Evolutionary conservation across 2,329 filamentous ascomycete species (phyloP), one percentile per base, ranked within the genome.

Genomic region (Akanthomyces lecanii): DNA sequence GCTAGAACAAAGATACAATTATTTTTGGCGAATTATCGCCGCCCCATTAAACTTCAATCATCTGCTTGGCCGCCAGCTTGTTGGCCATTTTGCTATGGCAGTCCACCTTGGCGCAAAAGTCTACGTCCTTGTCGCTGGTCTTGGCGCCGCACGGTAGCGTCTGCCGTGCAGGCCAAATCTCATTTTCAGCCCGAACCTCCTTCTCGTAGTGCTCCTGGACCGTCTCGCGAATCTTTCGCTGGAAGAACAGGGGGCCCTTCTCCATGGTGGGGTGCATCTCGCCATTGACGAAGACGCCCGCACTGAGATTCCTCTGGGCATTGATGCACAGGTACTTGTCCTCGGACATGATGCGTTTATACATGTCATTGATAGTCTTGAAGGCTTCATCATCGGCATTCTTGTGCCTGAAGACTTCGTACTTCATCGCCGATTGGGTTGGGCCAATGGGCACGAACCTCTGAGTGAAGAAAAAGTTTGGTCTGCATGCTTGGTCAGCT

Each of bases 401-500:
- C 70, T 83, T 85, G 78, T 88, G 84, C 64, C 83, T 79, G 77
- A 81, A 88, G 56, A 88, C 81, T 69, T 89, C 83, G 72, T 88
- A 88, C 63, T 78, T 77, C 82, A 89, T 87, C 45, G 76, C 75
- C 2, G 81, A 82, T 48, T 73, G 79, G 42, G 74, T 77, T 0
- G 85, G 76, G 2, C 77, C 75, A 54, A 75, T 79, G 14, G 86
- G 86, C 14, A 88, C 77, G 72, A 87, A 87, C 63, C 84, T 78
- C 70, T 87, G 84, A 61, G 87, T 81, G 76, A 86, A 85, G 74
- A 88, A 82, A 72, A 87, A 87, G 73, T 87, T 77, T n/a, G 82
- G 79, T 16, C 81, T 83, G 21, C 2, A 7, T 11, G 33, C 47
- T 66, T 53, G 65, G 66, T 33, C 11, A 62, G 59, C 10, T 5